Percentiles rank a stretch among this genome's conserved stretches.
Conservation (phyloP, 768 basidiomycete species). For the Mycena leptocephala region DNA sequence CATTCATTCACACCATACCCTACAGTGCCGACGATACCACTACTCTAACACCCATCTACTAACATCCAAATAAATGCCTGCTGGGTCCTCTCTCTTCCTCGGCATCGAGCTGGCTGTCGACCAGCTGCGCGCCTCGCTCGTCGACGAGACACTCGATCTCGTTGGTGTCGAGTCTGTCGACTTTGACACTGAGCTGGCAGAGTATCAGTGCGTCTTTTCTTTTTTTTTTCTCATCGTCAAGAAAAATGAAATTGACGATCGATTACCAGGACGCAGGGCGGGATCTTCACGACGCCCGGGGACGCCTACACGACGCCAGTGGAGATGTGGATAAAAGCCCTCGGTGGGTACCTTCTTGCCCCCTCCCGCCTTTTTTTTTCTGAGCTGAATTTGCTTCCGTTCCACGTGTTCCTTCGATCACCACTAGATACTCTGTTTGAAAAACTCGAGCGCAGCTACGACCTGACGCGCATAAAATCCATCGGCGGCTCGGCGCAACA, state of each 20-base stretch:
- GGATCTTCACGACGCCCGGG: slow-evolving; percentile 89
- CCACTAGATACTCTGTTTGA: slow-evolving; percentile 82
- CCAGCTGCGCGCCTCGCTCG: slow-evolving; percentile 86
- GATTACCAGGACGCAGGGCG: slow-evolving; percentile 80
- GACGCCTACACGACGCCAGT: slow-evolving; percentile 92
- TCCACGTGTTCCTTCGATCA: slow-evolving; percentile 37
- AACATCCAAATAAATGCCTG: slow-evolving; percentile 26
- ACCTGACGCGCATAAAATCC: slow-evolving; percentile 79
- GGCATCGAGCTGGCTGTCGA: slow-evolving; percentile 91
- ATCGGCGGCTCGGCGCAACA: slow-evolving; percentile 89
- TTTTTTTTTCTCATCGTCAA: slow-evolving; percentile 31
- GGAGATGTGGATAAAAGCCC: slow-evolving; percentile 92
- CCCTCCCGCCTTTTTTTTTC: slow-evolving; percentile 34
- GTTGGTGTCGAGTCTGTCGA: slow-evolving; percentile 88
- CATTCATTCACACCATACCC: no score
- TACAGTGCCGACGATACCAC: slow-evolving; percentile 31
- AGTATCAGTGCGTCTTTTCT: slow-evolving; percentile 78
- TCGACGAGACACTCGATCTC: slow-evolving; percentile 87
- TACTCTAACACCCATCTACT: slow-evolving; percentile 10
- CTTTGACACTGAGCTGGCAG: slow-evolving; percentile 85
- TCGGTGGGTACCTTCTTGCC: slow-evolving; percentile 75
- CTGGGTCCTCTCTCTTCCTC: slow-evolving; percentile 74
- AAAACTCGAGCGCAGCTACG: slow-evolving; percentile 80
- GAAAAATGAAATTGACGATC: slow-evolving; percentile 22
- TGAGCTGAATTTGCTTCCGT: slow-evolving; percentile 63